Conservation (phyloP, 2,329 filamentous ascomycete genomes). For the Zopfia rhizophila region DNA sequence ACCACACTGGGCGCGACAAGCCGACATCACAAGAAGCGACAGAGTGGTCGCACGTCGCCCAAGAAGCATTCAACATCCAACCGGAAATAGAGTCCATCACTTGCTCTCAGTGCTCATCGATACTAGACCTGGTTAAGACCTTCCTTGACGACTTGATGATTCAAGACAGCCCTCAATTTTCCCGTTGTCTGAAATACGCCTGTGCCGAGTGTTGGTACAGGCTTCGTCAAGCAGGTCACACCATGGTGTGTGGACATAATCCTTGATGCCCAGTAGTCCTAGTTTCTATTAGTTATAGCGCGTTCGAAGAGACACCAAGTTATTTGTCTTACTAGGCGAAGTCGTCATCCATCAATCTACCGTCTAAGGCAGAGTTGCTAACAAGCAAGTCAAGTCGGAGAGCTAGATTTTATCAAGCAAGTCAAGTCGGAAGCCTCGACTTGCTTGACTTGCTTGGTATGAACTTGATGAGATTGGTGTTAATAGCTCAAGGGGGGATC, state of each 20-base stretch:
- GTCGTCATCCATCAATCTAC: slow-evolving; percentile 5
- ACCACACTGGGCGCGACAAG: slow-evolving; percentile 31
- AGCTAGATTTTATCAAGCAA: too few relatives aligned
- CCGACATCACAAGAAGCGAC: slow-evolving; percentile 1
- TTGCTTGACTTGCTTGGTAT: too few relatives aligned
- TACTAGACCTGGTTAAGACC: slow-evolving; percentile 12
- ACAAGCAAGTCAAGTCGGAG: too few relatives aligned
- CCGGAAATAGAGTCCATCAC: slow-evolving; percentile 22
- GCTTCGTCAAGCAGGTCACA: slow-evolving; percentile 8
- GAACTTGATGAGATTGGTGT: too few relatives aligned
- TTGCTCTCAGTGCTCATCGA: slow-evolving; percentile 23
- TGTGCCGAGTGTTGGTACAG: slow-evolving; percentile 23
- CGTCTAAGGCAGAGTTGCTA: too few relatives aligned
- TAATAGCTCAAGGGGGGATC: too few relatives aligned
- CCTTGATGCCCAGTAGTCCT: slow-evolving; percentile 23
- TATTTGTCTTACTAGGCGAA: slow-evolving; percentile 2
- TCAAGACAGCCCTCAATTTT: slow-evolving; percentile 19
- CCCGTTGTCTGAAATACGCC: slow-evolving; percentile 25
- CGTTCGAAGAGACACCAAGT: slow-evolving; percentile 16
- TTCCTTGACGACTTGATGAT: slow-evolving; percentile 14
- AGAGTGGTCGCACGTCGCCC: slow-evolving; percentile 19
- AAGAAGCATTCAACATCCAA: slow-evolving; percentile 25
- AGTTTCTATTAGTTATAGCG: slow-evolving; percentile 16
- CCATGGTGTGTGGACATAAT: slow-evolving; percentile 23
- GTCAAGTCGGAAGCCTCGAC: too few relatives aligned